These are phyloP conservation scores for Curvularia spicifera DNA, from an alignment of 2,329 filamentous ascomycete species.

Conservation along the genomic window DNA sequence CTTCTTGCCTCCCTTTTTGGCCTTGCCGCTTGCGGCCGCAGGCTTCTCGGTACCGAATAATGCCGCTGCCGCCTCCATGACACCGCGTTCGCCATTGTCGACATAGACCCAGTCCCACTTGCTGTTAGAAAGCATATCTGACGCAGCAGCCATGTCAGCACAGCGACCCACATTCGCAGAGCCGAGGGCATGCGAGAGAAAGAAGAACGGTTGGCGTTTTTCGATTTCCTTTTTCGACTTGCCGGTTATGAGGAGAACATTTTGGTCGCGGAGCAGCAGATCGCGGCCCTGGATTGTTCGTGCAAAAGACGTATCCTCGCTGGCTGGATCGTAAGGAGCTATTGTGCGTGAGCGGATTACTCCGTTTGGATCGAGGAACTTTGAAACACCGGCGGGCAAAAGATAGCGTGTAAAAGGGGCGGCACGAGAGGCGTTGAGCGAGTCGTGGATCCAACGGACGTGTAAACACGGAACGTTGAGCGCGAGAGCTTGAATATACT, in stretches of 20 bases:
- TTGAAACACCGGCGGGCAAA: conserved; percentile 81
- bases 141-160: conserved; percentile 69
- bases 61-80: conserved; percentile 60
- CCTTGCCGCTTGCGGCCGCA: conserved; percentile 26
- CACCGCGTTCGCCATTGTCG: conserved; percentile 68
- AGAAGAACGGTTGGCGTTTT: conserved; percentile 74
- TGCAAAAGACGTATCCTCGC: conserved; percentile 51
- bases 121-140: conserved; percentile 61
- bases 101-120: conserved; percentile 83
- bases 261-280: conserved; percentile 67
- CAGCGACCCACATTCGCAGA: conserved; percentile 71
- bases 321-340: conserved; percentile 63
- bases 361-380: conserved; percentile 68
- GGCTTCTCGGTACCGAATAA: conserved; percentile 51
- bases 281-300: conserved; percentile 54
- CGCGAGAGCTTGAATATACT: conserved; percentile 93
- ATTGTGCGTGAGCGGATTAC: conserved; percentile 78
- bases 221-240: conserved; percentile 68
- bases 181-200: conserved; percentile 79
- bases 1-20: conserved; percentile 38
- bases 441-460: conserved; percentile 79
- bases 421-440: conserved; percentile 65
- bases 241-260: conserved; percentile 74
- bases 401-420: conserved; percentile 82
- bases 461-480: conserved; percentile 87